Evolutionary conservation across 2,329 filamentous ascomycete genomes (phyloP).

Genomic region (Clarireedia paspali): DNA sequence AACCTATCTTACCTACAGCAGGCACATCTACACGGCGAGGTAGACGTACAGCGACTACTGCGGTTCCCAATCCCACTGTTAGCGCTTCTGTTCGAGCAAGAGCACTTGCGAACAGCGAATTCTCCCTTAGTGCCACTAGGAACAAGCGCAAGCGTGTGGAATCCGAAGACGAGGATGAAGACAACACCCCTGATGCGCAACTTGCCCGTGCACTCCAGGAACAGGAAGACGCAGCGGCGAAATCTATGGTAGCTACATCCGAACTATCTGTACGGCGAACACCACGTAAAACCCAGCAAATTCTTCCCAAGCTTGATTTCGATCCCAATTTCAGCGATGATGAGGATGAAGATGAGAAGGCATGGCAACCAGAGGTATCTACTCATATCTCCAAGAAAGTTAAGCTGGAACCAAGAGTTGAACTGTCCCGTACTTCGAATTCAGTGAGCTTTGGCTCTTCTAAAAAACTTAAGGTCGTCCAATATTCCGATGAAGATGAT

Average conservation of each 20-base stretch:
- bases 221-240: conserved; percentile 37
- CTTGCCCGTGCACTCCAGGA: conserved; percentile 51
- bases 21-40: conserved; percentile 20
- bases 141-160: conserved; percentile 38
- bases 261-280: conserved; percentile 9
- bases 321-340: conserved; percentile 8
- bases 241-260: conserved; percentile 30
- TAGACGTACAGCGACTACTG: conserved; percentile 10
- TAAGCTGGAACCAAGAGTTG: conserved; percentile 24
- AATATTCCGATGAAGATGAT: conserved; percentile 19
- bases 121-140: conserved; percentile 35
- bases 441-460: conserved; percentile 17
- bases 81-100: conserved; percentile 38
- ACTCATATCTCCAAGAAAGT: conserved; percentile 12
- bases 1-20: conserved; percentile 13
- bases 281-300: conserved; percentile 14
- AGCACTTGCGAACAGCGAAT: conserved; percentile 41
- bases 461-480: conserved; percentile 13
- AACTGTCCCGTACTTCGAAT: conserved; percentile 23
- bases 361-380: conserved; percentile 2
- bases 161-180: conserved; percentile 35
- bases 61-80: conserved; percentile 20
- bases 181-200: conserved; percentile 39
- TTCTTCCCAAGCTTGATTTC: conserved; percentile 12
- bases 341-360: conserved; percentile 8